Evolutionary conservation across 176 grass and related monocot genomes (phyloP).

Genomic region (Aechmea fasciata): DNA sequence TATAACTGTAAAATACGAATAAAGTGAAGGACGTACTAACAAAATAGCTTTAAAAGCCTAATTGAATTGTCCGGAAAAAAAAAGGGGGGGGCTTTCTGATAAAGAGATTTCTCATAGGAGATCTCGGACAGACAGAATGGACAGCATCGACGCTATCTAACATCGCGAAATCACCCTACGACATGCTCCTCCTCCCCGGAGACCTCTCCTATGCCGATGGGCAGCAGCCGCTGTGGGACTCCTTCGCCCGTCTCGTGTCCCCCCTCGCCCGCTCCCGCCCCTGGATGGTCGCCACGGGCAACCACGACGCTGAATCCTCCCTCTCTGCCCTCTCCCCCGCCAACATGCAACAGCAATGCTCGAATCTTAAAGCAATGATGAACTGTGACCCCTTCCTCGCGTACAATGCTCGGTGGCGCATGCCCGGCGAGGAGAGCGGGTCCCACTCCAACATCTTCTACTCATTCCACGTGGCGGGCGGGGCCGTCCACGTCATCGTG

Average conservation of each 20-base stretch:
- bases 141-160: slow-evolving; percentile 75
- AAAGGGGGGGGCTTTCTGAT: neutral
- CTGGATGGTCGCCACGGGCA: slow-evolving; percentile 88
- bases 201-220: slow-evolving; percentile 86
- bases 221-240: slow-evolving; percentile 76
- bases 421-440: slow-evolving; percentile 76
- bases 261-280: slow-evolving; percentile 54
- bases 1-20: no score
- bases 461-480: slow-evolving; percentile 66
- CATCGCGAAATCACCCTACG: slow-evolving; percentile 37
- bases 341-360: no score
- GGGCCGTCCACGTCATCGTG: slow-evolving; percentile 53
- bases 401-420: slow-evolving; percentile 63
- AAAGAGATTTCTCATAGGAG: slow-evolving; percentile 21
- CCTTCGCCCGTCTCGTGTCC: slow-evolving; percentile 76
- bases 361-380: slow-evolving; percentile 2
- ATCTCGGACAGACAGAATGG: slow-evolving; percentile 91
- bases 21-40: no score
- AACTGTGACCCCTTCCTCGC: slow-evolving; percentile 38
- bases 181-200: slow-evolving; percentile 79
- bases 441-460: slow-evolving; percentile 77
- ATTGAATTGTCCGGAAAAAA: no score
- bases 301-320: slow-evolving; percentile 77
- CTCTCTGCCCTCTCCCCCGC: neutral
- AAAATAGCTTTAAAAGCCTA: no score